Conservation (phyloP, 1,139 yeast genomes). For the Geotrichum candidum region DNA sequence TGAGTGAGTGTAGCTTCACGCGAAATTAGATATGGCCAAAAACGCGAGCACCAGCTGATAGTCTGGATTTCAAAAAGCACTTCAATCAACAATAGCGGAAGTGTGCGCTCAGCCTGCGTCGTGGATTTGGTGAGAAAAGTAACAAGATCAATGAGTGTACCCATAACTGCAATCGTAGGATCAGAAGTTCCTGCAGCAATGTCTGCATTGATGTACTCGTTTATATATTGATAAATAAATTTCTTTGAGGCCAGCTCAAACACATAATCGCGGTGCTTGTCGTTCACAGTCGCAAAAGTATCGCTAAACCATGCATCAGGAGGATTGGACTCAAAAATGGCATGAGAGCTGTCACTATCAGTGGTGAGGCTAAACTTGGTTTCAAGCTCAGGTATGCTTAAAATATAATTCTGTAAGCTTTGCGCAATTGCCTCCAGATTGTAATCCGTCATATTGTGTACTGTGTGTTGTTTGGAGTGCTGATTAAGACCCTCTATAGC, state of each 20-base stretch:
- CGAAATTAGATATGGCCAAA: conserved; percentile 35
- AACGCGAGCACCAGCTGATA: conserved; percentile 33
- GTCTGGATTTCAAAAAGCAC: conserved; percentile 36
- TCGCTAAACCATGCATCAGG: neutral
- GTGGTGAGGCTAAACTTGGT: neutral
- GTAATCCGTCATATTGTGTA: neutral
- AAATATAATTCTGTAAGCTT: neutral
- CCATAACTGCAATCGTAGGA: conserved; percentile 1
- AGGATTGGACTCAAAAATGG: neutral
- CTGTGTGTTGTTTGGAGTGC: neutral
- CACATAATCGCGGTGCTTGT: neutral
- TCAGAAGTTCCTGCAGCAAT: neutral
- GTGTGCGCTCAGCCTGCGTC: conserved; percentile 21
- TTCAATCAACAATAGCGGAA: conserved; percentile 32
- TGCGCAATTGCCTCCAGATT: neutral
- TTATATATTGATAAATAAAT: conserved; percentile 6
- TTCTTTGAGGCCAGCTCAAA: conserved; percentile 13
- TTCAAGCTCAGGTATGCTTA: neutral
- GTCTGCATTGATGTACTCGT: neutral
- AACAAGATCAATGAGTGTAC: conserved; percentile 9
- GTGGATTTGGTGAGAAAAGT: neutral
- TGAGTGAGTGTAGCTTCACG: conserved; percentile 29
- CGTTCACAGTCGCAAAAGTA: neutral
- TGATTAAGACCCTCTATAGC: neutral
- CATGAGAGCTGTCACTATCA: neutral